These are phyloP conservation scores for Phytophthora aleatoria DNA, from an alignment of 352 stramenopile genomes.

Conservation along the genomic window DNA sequence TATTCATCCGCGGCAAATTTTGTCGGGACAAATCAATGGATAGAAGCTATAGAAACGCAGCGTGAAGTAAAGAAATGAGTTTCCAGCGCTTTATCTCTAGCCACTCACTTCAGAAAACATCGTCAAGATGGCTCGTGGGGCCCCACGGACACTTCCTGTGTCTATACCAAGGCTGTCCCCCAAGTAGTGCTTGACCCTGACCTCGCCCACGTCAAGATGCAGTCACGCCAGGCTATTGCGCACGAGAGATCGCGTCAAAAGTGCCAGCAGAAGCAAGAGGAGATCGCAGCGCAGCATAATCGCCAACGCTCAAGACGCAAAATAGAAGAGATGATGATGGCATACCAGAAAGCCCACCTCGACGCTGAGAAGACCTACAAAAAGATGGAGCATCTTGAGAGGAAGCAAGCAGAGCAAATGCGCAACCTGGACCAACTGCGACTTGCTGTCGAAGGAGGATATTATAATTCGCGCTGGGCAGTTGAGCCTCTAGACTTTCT, in stretches of 20 bases:
- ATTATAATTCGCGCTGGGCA: no score
- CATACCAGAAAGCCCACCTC: neutral
- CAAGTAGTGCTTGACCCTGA: neutral
- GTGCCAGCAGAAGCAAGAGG: neutral
- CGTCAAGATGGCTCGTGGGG: neutral
- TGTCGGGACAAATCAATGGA: neutral
- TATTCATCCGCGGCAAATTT: no score
- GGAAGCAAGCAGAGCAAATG: neutral
- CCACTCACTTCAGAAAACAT: neutral
- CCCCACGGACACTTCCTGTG: neutral
- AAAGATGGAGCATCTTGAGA: neutral
- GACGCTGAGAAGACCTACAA: neutral
- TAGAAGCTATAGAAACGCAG: neutral
- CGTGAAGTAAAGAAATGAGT: neutral
- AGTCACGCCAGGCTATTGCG: neutral
- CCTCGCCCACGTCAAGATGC: neutral
- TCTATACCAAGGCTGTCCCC: neutral
- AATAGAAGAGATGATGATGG: conserved; percentile 7
- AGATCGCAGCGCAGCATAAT: neutral
- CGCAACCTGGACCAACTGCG: neutral
- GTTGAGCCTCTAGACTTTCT: no score
- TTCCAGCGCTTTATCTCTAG: neutral
- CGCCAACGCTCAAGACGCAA: neutral
- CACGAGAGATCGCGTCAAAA: neutral
- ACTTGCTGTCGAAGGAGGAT: neutral